Conservation (phyloP, 2,329 filamentous ascomycete species). For the Arthroderma sp. region DNA sequence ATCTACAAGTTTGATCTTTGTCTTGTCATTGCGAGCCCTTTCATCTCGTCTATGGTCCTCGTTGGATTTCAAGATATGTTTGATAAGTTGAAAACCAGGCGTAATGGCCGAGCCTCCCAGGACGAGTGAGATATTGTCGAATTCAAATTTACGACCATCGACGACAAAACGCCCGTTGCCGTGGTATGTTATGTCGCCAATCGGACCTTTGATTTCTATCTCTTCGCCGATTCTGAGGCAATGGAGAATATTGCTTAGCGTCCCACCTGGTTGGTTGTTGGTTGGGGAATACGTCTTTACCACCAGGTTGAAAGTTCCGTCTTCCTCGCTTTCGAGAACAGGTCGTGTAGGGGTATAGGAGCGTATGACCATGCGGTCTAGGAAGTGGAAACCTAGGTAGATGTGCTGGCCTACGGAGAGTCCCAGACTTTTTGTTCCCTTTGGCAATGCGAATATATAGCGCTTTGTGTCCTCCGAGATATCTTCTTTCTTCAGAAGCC, state of each 20-base stretch:
- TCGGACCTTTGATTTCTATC: conserved; percentile 40
- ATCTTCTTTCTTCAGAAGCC: conserved; percentile 24
- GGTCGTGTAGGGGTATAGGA: conserved; percentile 40
- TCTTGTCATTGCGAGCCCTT: conserved; percentile 18
- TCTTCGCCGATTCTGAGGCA: conserved; percentile 36
- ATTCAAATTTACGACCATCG: conserved; percentile 28
- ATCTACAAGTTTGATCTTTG: conserved; percentile 32
- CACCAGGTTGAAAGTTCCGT: conserved; percentile 36
- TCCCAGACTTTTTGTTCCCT: conserved; percentile 30
- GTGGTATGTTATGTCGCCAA: conserved; percentile 38
- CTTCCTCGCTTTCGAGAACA: conserved; percentile 17
- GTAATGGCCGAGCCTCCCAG: conserved; percentile 41
- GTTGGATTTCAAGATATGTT: conserved; percentile 25
- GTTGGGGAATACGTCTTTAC: conserved; percentile 42
- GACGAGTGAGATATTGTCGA: conserved; percentile 35
- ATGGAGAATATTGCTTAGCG: conserved; percentile 41
- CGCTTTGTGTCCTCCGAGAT: conserved; percentile 33
- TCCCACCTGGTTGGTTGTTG: conserved; percentile 37
- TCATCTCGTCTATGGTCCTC: conserved; percentile 4
- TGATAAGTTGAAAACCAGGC: conserved; percentile 39
- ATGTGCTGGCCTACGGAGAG: conserved; percentile 41
- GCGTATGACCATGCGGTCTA: conserved; percentile 39
- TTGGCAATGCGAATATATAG: conserved; percentile 37
- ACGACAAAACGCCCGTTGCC: conserved; percentile 36
- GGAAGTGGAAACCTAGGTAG: conserved; percentile 40